A percentile compares a stretch with the other conserved stretches of the same genome.
phyloP scores from a whole-genome alignment of 768 basidiomycete species.

The Hirschioporus abietinus region DNA sequence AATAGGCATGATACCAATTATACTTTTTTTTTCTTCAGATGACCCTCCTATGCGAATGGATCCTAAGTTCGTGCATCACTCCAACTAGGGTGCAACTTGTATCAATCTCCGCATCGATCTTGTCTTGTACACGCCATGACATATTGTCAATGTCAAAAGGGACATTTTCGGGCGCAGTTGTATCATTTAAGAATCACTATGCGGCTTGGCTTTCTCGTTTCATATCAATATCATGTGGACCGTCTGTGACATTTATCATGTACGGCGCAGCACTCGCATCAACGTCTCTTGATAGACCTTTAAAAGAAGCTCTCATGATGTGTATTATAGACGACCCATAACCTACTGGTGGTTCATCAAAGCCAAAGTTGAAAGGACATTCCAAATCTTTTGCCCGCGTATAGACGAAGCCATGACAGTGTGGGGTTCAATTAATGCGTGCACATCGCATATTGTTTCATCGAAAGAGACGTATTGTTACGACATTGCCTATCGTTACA shows the following conservation, averaged over 20 bases:
- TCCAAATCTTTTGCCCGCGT: background rate
- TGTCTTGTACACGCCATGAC: background rate
- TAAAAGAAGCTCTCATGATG: background rate
- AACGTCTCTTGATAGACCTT: background rate
- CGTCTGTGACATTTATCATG: too few relatives aligned
- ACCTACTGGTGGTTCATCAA: background rate
- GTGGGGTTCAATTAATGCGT: background rate
- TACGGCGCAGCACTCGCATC: background rate
- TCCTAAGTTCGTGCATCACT: too few relatives aligned
- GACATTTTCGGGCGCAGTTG: background rate
- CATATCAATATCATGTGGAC: background rate
- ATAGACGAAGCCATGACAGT: too few relatives aligned
- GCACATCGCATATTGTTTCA: background rate
- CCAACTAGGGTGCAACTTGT: background rate
- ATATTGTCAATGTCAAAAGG: conserved; percentile 1
- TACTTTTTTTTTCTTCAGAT: background rate
- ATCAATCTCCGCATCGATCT: background rate
- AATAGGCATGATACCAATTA: background rate
- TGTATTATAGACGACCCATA: background rate
- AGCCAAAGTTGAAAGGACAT: background rate
- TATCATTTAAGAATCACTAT: background rate
- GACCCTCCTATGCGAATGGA: background rate
- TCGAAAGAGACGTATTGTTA: background rate
- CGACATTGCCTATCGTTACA: background rate
- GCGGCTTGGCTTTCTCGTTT: background rate